phyloP scores from a whole-genome alignment of 371 early-diverging fungal genomes.

The Sporodiniella umbellata region DNA sequence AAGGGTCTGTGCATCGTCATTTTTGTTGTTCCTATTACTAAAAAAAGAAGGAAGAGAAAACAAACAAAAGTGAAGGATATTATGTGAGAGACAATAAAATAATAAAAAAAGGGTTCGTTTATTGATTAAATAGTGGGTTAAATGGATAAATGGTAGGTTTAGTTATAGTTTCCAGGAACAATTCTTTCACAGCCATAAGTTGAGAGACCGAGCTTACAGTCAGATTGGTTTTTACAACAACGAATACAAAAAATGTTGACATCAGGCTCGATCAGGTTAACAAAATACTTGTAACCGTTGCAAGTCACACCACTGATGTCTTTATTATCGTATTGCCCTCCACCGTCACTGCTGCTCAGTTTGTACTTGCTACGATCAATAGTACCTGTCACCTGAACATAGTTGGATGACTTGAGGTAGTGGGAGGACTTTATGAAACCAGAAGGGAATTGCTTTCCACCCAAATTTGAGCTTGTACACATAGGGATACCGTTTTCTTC shows the following conservation, averaged over 20 bases:
- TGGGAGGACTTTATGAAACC: conserved; percentile 35
- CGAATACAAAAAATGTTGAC: conserved; percentile 36
- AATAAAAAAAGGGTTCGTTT: too few species aligned
- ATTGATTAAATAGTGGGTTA: too few species aligned
- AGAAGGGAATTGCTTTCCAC: conserved; percentile 28
- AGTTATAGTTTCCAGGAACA: conserved; percentile 18
- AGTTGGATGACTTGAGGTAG: conserved; percentile 17
- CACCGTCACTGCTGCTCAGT: conserved; percentile 22
- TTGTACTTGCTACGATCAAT: conserved; percentile 23
- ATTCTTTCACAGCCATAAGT: conserved; percentile 15
- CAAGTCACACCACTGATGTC: conserved; percentile 22
- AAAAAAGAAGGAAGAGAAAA: too few species aligned
- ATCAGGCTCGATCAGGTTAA: conserved; percentile 42
- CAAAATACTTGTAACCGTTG: conserved; percentile 39
- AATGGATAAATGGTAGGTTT: too few species aligned
- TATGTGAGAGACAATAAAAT: too few species aligned
- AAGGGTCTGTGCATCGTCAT: too few species aligned
- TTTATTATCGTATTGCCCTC: conserved; percentile 44
- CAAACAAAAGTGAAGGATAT: too few species aligned
- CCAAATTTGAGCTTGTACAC: conserved; percentile 24
- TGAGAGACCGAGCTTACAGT: conserved; percentile 16
- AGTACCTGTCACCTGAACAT: conserved; percentile 39
- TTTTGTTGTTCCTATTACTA: too few species aligned
- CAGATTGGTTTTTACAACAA: conserved; percentile 16
- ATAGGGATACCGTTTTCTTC: conserved; percentile 37